Evolutionary conservation across 2,329 filamentous ascomycete species (phyloP), one percentile per base, ranked within the genome.

Genomic region (Escovopsis sp.): DNA sequence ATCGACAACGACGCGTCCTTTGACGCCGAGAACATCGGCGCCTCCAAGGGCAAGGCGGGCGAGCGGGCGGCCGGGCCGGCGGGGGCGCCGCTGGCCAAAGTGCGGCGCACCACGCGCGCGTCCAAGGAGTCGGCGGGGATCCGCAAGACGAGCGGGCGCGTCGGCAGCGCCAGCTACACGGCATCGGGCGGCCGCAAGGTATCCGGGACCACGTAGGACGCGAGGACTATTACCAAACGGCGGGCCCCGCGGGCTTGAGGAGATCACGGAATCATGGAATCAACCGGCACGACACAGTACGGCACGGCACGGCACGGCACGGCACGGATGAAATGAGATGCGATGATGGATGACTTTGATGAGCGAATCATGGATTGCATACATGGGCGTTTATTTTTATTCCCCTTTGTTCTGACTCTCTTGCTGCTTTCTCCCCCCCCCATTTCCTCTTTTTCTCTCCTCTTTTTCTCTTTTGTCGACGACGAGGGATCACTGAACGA

Each of bases 21-120:
- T 45, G 81, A 86, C 50, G 72, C 74, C 10, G 81, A 86, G 56
- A 86, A 86, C 51, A 71, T 80, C 57, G 77, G 78, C 29, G 60
- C 66, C 20, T 60, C 67, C 29, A 74, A 77, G 46, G 70, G 71
- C 35, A 81, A 82, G 51, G 62, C 66, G 30, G 73, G 77, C 50
- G 74, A 74, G 32, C 66, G 65, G 57, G 58, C 68, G 64, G 60
- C 63, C 12, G 75, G 71, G 47, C 68, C 70, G 27, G 71, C 72
- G 5, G 67, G 68, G 38, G 66, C 74, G 11, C 20, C 20, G 20
- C 59, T 82, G 50, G 69, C 71, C 58, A 84, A 84, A 63, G 72
- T 82, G 46, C 76, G 81, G 39, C 70, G 73, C 50, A 73, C 72
- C 51, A 74, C 72, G 56, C 65, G 72, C 29, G 65, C 65, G 31